Conservation (phyloP, 2,329 filamentous ascomycete genomes). For the Ceratocystis cubensis region DNA sequence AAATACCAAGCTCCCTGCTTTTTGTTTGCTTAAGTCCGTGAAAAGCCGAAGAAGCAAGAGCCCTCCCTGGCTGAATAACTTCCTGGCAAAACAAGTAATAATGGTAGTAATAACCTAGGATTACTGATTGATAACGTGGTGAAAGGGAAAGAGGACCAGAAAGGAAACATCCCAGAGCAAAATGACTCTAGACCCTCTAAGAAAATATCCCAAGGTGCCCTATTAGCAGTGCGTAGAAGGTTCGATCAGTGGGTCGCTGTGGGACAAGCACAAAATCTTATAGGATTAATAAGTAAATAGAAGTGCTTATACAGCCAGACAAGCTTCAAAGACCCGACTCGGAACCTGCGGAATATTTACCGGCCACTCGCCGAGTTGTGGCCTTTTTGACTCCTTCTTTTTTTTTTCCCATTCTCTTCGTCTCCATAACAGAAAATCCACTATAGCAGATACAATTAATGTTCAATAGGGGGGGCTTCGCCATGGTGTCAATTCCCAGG, state of each 20-base stretch:
- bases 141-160: not conserved
- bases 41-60: not conserved
- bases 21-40: not conserved
- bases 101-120: not conserved
- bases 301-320: not conserved
- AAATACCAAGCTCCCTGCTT: not conserved
- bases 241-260: not conserved
- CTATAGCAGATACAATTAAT: not conserved
- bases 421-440: not conserved
- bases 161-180: not conserved
- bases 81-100: not conserved
- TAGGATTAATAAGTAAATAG: not conserved
- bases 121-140: not conserved
- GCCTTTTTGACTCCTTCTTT: not conserved
- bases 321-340: not conserved
- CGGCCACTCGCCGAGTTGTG: not conserved
- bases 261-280: not conserved
- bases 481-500: not conserved
- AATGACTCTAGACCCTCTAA: not conserved
- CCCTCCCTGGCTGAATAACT: not conserved
- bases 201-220: not conserved
- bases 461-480: not conserved
- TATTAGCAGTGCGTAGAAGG: not conserved
- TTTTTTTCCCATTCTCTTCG: not conserved
- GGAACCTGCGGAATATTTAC: conserved; percentile 1